These are phyloP conservation scores for Penicillium hesseltinei DNA, from an alignment of 2,329 filamentous ascomycete species.

Conservation along the genomic window DNA sequence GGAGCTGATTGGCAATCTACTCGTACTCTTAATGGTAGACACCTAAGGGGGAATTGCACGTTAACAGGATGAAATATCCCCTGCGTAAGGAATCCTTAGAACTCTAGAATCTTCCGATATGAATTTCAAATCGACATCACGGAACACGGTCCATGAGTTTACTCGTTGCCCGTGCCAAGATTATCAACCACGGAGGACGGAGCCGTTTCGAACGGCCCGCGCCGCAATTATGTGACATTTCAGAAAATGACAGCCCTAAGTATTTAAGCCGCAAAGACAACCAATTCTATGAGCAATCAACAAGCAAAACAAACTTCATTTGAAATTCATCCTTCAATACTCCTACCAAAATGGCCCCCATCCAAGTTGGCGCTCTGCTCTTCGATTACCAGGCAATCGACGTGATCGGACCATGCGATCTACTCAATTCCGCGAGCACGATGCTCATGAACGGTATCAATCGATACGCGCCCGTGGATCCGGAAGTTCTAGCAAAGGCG, in stretches of 20 bases:
- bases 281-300: background rate
- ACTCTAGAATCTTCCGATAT: background rate
- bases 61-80: background rate
- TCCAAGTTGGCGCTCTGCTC: constrained; percentile 29
- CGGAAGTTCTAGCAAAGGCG: constrained; percentile 22
- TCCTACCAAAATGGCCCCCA: constrained; percentile 15
- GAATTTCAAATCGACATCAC: background rate
- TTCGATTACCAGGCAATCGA: constrained; percentile 39
- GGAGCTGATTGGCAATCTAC: background rate
- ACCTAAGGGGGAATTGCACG: background rate
- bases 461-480: constrained; percentile 16
- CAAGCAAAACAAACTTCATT: background rate
- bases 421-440: constrained; percentile 30
- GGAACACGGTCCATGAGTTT: background rate
- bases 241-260: background rate
- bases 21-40: background rate
- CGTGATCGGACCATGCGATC: constrained; percentile 32
- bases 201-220: background rate
- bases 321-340: background rate
- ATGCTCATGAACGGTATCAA: constrained; percentile 10
- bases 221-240: background rate
- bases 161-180: background rate
- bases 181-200: background rate
- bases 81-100: background rate
- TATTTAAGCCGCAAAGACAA: background rate